Conservation (phyloP, 192 early-diverging fungal genomes). For the Thoreauomyces humboldtii region DNA sequence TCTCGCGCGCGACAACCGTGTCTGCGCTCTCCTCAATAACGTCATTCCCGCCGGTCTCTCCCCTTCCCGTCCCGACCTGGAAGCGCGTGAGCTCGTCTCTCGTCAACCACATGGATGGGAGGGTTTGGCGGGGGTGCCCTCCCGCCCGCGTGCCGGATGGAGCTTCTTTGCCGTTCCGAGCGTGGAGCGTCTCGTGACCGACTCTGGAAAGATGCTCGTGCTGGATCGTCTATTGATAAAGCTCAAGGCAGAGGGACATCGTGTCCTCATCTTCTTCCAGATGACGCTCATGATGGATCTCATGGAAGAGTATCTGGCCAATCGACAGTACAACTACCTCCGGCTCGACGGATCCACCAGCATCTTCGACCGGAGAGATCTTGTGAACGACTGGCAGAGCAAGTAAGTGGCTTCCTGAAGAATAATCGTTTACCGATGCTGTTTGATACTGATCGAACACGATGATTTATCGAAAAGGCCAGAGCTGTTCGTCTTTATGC, state of each 20-base stretch:
- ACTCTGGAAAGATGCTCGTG: slow-evolving; percentile 81
- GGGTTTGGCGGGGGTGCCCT: neutral
- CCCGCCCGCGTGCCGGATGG: slow-evolving; percentile 7
- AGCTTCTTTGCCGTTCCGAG: neutral
- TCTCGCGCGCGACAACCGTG: neutral
- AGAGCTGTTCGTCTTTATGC: slow-evolving; percentile 68
- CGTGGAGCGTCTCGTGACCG: slow-evolving; percentile 40
- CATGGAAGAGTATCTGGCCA: slow-evolving; percentile 76
- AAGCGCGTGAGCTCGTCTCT: neutral
- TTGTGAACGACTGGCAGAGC: slow-evolving; percentile 94
- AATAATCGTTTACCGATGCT: neutral
- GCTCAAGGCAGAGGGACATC: slow-evolving; percentile 74
- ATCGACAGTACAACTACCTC: slow-evolving; percentile 82
- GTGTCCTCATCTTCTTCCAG: slow-evolving; percentile 90
- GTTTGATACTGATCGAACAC: too few relatives aligned
- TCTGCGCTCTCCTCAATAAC: neutral
- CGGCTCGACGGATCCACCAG: slow-evolving; percentile 86
- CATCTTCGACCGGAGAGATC: slow-evolving; percentile 82
- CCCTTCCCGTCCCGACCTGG: neutral
- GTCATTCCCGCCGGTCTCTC: neutral
- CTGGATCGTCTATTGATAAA: slow-evolving; percentile 73
- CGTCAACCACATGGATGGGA: neutral
- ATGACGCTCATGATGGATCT: slow-evolving; percentile 80
- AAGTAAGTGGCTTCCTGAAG: too few relatives aligned
- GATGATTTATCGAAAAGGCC: slow-evolving; percentile 44